Percentiles rank a stretch among this genome's conserved stretches.
Conservation (phyloP, 768 basidiomycete genomes). For the Mycena venus region DNA sequence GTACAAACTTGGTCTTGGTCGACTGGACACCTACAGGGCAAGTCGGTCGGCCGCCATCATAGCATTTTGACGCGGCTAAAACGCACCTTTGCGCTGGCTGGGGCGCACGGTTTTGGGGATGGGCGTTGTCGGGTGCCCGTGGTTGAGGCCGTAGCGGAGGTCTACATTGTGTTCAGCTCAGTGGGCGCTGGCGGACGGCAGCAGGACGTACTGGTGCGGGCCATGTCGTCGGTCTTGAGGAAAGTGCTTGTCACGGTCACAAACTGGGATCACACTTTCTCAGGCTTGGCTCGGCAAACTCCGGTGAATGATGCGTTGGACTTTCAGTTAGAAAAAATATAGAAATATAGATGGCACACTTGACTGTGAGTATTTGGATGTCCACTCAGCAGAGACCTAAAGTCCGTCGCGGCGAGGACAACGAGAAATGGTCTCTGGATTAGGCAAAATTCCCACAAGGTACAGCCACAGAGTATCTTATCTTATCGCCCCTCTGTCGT, state of each 20-base stretch:
- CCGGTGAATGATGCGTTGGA: background rate
- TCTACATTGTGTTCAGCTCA: conserved; percentile 66
- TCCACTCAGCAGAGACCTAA: too few species aligned
- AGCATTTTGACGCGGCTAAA: background rate
- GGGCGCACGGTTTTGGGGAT: conserved; percentile 83
- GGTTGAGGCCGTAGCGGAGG: conserved; percentile 87
- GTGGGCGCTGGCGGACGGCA: background rate
- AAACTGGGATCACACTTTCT: conserved; percentile 22
- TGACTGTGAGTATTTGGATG: too few species aligned
- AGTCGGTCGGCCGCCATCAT: background rate
- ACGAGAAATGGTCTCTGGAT: too few species aligned
- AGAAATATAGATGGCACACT: too few species aligned
- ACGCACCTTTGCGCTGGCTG: conserved; percentile 88
- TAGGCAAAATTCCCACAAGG: too few species aligned
- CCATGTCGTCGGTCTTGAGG: conserved; percentile 81
- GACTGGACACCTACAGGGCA: conserved; percentile 63
- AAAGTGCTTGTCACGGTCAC: conserved; percentile 2
- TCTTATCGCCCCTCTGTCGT: conserved; percentile 9
- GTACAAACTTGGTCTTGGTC: conserved; percentile 93
- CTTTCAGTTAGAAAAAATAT: too few species aligned
- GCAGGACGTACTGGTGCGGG: conserved; percentile 66
- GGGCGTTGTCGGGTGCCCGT: conserved; percentile 90
- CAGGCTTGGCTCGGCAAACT: background rate
- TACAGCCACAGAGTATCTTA: conserved; percentile 27
- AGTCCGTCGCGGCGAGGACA: too few species aligned